phyloP scores from a whole-genome alignment of 352 stramenopile species.

The Phytophthora constricta region DNA sequence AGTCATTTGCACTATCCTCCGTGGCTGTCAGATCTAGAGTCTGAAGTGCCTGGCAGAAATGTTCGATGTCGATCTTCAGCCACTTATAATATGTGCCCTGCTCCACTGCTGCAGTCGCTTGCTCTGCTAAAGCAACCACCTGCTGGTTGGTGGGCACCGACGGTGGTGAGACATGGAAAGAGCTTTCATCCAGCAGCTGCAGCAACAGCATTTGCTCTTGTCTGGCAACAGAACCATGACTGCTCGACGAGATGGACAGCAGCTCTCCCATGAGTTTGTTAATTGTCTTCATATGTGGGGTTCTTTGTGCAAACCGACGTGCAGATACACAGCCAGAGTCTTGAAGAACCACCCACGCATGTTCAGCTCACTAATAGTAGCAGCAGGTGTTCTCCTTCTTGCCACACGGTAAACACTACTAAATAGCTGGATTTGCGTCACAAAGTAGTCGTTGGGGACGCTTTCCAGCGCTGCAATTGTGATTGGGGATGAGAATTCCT shows the following conservation, averaged over 20 bases:
- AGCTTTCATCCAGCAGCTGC: slow-evolving; percentile 69
- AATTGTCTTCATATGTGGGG: slow-evolving; percentile 74
- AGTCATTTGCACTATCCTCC: slow-evolving; percentile 42
- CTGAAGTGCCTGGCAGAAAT: slow-evolving; percentile 71
- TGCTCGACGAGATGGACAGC: slow-evolving; percentile 36
- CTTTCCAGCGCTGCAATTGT: slow-evolving; percentile 68
- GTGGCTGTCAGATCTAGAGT: slow-evolving; percentile 58
- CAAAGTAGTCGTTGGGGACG: slow-evolving; percentile 70
- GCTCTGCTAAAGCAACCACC: slow-evolving; percentile 71
- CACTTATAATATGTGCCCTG: slow-evolving; percentile 78
- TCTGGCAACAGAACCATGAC: slow-evolving; percentile 33
- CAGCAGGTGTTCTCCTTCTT: slow-evolving; percentile 43
- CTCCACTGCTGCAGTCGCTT: slow-evolving; percentile 61
- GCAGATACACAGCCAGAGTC: slow-evolving; percentile 78
- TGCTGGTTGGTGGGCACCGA: slow-evolving; percentile 74
- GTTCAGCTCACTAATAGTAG: slow-evolving; percentile 64
- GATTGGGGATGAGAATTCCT: slow-evolving; percentile 68
- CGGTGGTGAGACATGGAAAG: slow-evolving; percentile 66
- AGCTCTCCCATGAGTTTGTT: slow-evolving; percentile 68
- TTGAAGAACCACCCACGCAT: slow-evolving; percentile 90
- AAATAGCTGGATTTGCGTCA: slow-evolving; percentile 72
- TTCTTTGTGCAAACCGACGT: slow-evolving; percentile 73
- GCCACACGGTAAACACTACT: slow-evolving; percentile 48
- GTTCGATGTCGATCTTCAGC: slow-evolving; percentile 81
- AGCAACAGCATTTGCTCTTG: slow-evolving; percentile 77